Base-by-base conservation (phyloP, 257 asterid species). In the Nicotiana sylvestris region DNA sequence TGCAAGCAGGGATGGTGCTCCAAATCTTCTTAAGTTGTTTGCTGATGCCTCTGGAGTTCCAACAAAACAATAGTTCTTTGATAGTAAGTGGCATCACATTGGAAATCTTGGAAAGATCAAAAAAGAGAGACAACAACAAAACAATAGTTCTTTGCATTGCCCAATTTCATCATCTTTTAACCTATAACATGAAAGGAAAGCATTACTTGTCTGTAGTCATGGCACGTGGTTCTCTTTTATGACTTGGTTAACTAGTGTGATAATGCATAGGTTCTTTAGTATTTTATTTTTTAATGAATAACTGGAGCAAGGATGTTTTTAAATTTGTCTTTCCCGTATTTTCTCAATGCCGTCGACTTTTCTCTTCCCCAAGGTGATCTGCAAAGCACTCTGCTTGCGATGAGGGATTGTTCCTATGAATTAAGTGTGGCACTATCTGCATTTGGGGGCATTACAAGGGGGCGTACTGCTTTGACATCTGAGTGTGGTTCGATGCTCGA, bases 401-500 rank as follows among this genome's bases (percentile, higher is more conserved):
- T 96, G 98, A 93, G 90, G 85, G 98, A 93, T 80, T 91, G 97
- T 88, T 96, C 98, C 83, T 85, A 85, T 82, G 98, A 93, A 87
- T 93, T 93, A 88, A 93, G 98, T 90, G 90, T 88, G 65, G 90
- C 91, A 16, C 89, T 96, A 86, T 90, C 98, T 86, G 89, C 98
- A 82, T 96, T 90, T 88, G 92, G 89, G 79, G 89, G 86, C 86
- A 88, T 92, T 85, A 85, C 91, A 83, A 93, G 93, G 86, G 93
- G 95, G 66, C 99, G 91, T 85, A 91, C 92, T 79, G 94, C 97
- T 80, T 91, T 96, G 94, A 96, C 98, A 86, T 91, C 98, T 82
- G 99, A 94, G 87, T 96, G 98, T 87, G 99, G 99, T 85, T 92
- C 97, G 64, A 96, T 96, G 98, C 99, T 96, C 78, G 99, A 96